Evolutionary conservation across 805 yeast species (phyloP).

Genomic region (Candida endomychidarum): DNA sequence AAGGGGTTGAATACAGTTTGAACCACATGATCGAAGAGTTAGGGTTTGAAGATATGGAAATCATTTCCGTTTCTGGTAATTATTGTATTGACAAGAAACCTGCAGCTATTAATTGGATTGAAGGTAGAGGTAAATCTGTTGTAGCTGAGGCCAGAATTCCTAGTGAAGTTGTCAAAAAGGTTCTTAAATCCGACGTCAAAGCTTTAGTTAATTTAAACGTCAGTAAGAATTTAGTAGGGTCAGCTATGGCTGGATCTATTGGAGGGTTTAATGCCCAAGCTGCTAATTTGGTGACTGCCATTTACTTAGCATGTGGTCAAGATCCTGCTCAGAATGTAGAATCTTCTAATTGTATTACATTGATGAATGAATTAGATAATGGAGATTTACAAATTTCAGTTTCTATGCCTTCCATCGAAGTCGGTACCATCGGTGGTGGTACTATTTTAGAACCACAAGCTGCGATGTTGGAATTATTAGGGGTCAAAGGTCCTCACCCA

Average conservation of each 20-base stretch:
- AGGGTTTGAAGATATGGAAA: constrained; percentile 93
- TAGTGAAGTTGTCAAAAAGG: constrained; percentile 71
- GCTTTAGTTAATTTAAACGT: constrained; percentile 89
- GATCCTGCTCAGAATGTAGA: constrained; percentile 99
- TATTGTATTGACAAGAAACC: constrained; percentile 98
- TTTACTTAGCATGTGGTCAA: constrained; percentile 93
- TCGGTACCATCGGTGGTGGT: constrained; percentile 99
- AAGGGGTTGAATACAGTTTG: constrained; percentile 90
- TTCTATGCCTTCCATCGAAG: constrained; percentile 99
- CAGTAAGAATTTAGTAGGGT: constrained; percentile 87
- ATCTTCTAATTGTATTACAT: constrained; percentile 94
- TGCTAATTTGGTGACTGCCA: constrained; percentile 93
- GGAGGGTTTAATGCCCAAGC: constrained; percentile 99
- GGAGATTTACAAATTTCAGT: constrained; percentile 91
- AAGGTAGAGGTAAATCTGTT: constrained; percentile 97
- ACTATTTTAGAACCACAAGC: constrained; percentile 96
- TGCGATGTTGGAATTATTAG: constrained; percentile 90
- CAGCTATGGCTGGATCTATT: constrained; percentile 97
- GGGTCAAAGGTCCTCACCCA: constrained; percentile 95
- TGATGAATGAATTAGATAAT: constrained; percentile 58
- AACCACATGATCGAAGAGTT: constrained; percentile 81
- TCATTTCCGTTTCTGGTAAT: constrained; percentile 93
- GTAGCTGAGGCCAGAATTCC: constrained; percentile 96
- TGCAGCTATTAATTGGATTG: constrained; percentile 98
- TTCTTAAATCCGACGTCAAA: constrained; percentile 87